Evolutionary conservation across 73 alveolate species (phyloP).

Genomic region (Uronychia binucleata): DNA sequence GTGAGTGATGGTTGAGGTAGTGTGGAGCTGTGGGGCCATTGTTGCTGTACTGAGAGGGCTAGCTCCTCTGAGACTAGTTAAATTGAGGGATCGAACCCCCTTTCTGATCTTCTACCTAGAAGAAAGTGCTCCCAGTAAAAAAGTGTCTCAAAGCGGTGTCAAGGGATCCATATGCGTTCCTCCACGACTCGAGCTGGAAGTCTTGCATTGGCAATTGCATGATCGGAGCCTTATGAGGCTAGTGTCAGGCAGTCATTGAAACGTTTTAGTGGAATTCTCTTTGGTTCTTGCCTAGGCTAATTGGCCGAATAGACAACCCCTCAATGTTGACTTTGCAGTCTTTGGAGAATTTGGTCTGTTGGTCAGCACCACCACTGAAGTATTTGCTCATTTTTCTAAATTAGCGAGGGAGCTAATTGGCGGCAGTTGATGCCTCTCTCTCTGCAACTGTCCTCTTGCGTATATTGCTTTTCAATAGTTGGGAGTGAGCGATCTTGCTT

Average conservation of each 20-base stretch:
- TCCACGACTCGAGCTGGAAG: slow-evolving; percentile 43
- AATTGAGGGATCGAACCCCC: no score
- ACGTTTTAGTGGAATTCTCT: not conserved
- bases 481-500: no score
- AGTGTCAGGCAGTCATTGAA: not conserved
- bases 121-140: slow-evolving; percentile 38
- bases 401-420: not conserved
- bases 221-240: not conserved
- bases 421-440: not conserved
- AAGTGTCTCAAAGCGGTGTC: slow-evolving; percentile 41
- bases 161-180: slow-evolving; percentile 37
- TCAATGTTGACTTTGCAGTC: not conserved
- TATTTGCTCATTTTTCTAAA: not conserved
- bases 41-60: no score
- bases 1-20: no score
- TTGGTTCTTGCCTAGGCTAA: not conserved
- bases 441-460: not conserved
- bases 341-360: not conserved
- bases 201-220: slow-evolving; percentile 47
- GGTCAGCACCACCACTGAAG: no score
- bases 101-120: not conserved
- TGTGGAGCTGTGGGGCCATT: no score
- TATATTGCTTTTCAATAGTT: no score
- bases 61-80: no score
- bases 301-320: not conserved